Conservation (phyloP, 2,329 filamentous ascomycete genomes). For the Lecanosticta acicola region DNA sequence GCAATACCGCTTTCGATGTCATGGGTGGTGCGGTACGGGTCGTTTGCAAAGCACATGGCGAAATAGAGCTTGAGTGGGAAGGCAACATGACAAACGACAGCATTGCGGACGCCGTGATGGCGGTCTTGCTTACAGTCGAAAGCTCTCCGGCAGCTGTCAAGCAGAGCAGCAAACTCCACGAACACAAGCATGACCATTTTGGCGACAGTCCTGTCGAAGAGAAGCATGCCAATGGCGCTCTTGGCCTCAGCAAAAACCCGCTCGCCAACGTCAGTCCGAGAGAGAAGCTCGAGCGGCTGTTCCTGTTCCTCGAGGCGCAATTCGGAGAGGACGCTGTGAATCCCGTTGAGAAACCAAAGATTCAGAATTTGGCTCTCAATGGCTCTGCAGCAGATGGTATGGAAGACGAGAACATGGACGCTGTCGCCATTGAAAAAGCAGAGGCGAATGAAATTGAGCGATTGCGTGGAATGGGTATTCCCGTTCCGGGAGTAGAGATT, state of each 20-base stretch:
- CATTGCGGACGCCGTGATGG: conserved; percentile 95
- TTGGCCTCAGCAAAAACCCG: conserved; percentile 4
- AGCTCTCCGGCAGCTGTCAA: conserved; percentile 92
- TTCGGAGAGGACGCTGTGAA: conserved; percentile 79
- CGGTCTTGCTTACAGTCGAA: conserved; percentile 84
- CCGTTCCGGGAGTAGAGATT: conserved; percentile 82
- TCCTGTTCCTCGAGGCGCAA: conserved; percentile 95
- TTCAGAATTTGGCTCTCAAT: conserved; percentile 31
- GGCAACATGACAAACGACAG: conserved; percentile 96
- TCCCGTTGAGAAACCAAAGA: conserved; percentile 64
- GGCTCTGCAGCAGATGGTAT: conserved; percentile 18
- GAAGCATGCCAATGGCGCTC: conserved; percentile 5
- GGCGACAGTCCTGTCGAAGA: conserved; percentile 11
- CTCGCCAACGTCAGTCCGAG: conserved; percentile 60
- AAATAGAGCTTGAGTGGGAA: conserved; percentile 92
- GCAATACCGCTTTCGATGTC: conserved; percentile 55
- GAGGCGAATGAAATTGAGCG: conserved; percentile 66
- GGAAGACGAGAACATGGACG: conserved; percentile 36
- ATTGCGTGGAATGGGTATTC: conserved; percentile 77
- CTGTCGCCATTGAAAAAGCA: conserved; percentile 47
- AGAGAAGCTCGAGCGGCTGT: conserved; percentile 75
- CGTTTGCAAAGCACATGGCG: conserved; percentile 53
- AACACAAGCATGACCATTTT: conserved; percentile 31
- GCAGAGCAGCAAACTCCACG: conserved; percentile 56
- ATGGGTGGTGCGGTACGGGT: conserved; percentile 90